phyloP scores from a whole-genome alignment of 2,329 filamentous ascomycete genomes.

The Rhynchosporium graminicola region DNA sequence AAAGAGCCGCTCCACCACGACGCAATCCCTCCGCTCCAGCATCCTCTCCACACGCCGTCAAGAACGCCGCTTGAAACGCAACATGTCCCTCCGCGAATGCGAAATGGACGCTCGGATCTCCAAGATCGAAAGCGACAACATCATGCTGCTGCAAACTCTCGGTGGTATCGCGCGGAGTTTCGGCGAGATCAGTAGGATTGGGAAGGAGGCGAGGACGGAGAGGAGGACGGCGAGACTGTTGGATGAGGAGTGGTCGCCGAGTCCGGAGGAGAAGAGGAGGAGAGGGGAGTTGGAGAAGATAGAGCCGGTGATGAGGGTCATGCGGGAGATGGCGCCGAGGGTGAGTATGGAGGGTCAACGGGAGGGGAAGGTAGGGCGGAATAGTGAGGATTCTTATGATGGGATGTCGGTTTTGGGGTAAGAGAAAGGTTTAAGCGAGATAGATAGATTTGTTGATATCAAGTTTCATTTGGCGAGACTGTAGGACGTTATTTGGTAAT shows the following conservation, averaged over 20 bases:
- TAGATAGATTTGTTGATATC: not conserved
- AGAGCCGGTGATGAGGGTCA: conserved; percentile 24
- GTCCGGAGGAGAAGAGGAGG: conserved; percentile 1
- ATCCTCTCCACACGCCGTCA: conserved; percentile 18
- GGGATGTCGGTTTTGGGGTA: not conserved
- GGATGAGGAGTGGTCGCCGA: not conserved
- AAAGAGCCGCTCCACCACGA: not conserved
- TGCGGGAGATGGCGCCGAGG: conserved; percentile 20
- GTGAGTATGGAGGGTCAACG: conserved; percentile 20
- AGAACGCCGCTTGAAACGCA: conserved; percentile 27
- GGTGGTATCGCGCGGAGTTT: conserved; percentile 29
- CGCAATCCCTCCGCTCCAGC: conserved; percentile 3
- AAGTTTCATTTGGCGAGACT: not conserved
- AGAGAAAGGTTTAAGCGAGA: not conserved
- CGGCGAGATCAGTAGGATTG: conserved; percentile 21
- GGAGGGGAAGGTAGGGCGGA: not conserved
- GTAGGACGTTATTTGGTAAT: not conserved
- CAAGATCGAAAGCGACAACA: conserved; percentile 36
- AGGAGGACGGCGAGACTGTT: conserved; percentile 5
- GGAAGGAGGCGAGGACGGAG: conserved; percentile 7
- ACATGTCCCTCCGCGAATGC: conserved; percentile 24
- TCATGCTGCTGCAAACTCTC: conserved; percentile 28
- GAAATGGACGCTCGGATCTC: conserved; percentile 32
- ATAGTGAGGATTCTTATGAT: conserved; percentile 1
- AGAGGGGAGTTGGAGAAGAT: conserved; percentile 18